Conservation (phyloP, 164 flowering plant species). For the Annona cherimola region DNA sequence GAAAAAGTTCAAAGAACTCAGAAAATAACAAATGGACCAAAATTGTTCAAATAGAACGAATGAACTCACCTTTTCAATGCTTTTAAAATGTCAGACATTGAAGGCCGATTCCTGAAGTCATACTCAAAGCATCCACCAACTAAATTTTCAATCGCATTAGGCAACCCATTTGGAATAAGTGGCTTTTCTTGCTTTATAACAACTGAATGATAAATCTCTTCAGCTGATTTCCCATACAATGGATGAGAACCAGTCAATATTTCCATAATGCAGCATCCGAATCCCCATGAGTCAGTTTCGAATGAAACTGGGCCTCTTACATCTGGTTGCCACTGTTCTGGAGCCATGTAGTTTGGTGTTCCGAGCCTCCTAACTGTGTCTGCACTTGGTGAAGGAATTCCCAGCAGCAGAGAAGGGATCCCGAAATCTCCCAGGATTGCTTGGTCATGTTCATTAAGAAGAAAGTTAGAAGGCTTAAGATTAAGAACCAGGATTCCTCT, state of each 20-base stretch:
- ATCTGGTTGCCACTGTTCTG: constrained; percentile 94
- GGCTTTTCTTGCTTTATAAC: constrained; percentile 78
- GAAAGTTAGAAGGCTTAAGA: constrained; percentile 78
- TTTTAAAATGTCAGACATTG: constrained; percentile 53
- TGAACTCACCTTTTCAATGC: constrained; percentile 57
- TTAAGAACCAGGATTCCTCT: constrained; percentile 66
- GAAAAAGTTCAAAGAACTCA: background rate
- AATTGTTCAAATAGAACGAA: background rate
- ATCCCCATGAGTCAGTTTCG: constrained; percentile 97
- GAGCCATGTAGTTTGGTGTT: constrained; percentile 93
- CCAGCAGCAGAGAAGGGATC: constrained; percentile 62
- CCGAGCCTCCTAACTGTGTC: constrained; percentile 61
- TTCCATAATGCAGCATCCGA: constrained; percentile 83
- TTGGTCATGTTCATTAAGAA: constrained; percentile 59
- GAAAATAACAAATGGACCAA: background rate
- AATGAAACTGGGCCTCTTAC: constrained; percentile 79
- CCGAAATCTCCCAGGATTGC: constrained; percentile 78
- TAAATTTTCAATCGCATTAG: constrained; percentile 66
- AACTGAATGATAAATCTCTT: constrained; percentile 58
- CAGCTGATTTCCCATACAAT: constrained; percentile 72
- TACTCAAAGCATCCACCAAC: constrained; percentile 84
- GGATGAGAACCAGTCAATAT: constrained; percentile 81
- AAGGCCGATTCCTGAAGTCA: constrained; percentile 78
- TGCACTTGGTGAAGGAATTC: constrained; percentile 47
- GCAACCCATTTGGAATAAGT: constrained; percentile 65